Conservation (phyloP, 1,139 yeast species). For the Pichia sp. region DNA sequence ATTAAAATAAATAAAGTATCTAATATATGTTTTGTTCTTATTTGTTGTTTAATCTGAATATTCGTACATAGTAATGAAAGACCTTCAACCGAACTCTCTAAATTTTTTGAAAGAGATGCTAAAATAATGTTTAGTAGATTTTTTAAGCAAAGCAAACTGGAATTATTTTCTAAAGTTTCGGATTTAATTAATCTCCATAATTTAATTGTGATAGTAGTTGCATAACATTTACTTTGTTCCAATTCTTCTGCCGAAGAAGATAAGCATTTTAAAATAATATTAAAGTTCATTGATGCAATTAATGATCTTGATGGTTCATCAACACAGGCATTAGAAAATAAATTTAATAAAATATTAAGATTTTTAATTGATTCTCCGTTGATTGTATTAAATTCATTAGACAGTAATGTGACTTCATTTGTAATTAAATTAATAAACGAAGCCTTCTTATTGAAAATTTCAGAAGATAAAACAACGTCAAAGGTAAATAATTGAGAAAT, state of each 20-base stretch:
- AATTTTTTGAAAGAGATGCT: slow-evolving; percentile 18
- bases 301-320: slow-evolving; percentile 23
- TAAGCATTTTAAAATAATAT: slow-evolving; percentile 18
- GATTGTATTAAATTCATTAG: slow-evolving; percentile 4
- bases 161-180: slow-evolving; percentile 27
- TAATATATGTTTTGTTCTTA: slow-evolving; percentile 34
- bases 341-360: slow-evolving; percentile 13
- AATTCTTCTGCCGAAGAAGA: slow-evolving; percentile 5
- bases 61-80: slow-evolving; percentile 43
- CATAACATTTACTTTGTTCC: slow-evolving; percentile 23
- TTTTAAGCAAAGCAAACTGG: slow-evolving; percentile 22
- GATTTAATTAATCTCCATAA: slow-evolving; percentile 38
- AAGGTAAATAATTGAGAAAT: slow-evolving; percentile 22
- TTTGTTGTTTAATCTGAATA: slow-evolving; percentile 28
- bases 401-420: slow-evolving; percentile 20
- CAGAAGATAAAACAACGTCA: slow-evolving; percentile 14
- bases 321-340: slow-evolving; percentile 27
- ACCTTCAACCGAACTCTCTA: slow-evolving; percentile 32
- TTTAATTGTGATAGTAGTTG: slow-evolving; percentile 36
- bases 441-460: slow-evolving; percentile 18
- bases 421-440: slow-evolving; percentile 18
- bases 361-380: slow-evolving; percentile 5
- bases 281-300: slow-evolving; percentile 23
- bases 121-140: slow-evolving; percentile 25
- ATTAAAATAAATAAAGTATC: slow-evolving; percentile 18